Base-by-base conservation (phyloP, 1,139 yeast genomes). In the Saccharomycopsis hybrid region DNA sequence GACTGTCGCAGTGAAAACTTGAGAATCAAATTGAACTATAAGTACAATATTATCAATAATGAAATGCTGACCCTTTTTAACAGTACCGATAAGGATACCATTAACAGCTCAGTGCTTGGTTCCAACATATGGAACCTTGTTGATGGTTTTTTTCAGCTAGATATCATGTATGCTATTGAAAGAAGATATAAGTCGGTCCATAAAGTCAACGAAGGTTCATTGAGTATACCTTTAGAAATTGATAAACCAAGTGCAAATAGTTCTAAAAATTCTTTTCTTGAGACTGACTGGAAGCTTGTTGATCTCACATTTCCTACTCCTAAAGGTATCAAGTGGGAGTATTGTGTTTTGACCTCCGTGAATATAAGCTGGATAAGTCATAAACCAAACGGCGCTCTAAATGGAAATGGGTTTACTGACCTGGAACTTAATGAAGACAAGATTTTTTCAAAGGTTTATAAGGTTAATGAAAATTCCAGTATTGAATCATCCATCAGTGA, bases 81-180 rank as follows among this genome's bases (percentile, higher is more conserved):
- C 31, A 41, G 29, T n/a, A 29, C 18, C n/a, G 41, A 28, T 13
- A 8, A 32, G 28, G 49, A 35, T 5, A 31, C 38, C 8, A 32
- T 28, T 24, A 37, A 30, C 32, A 37, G 42, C 41, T 32, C 29
- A n/a, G 25, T 40, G 5, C 25, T 25, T 24, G 46, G 33, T 18
- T 27, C 42, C 7, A 48, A 40, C 28, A 24, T 43, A 4, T 11
- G 13, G 29, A 47, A 44, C 27, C 24, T 27, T 28, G 33, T 47
- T 3, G 48, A 48, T 30, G 56, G 54, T 4, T 49, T 46, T 33
- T 56, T 65, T 48, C 61, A 62, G 35, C 40, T 68, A 24, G 64
- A 61, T 43, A 40, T 66, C 3, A 57, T 54, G 4, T 67, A 65
- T 44, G 57, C 55, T 41, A 56, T 67, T 32, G 68, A 66, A 45